Evolutionary conservation across 768 basidiomycete genomes (phyloP).

Genomic region (Podaxis carcinomalis): DNA sequence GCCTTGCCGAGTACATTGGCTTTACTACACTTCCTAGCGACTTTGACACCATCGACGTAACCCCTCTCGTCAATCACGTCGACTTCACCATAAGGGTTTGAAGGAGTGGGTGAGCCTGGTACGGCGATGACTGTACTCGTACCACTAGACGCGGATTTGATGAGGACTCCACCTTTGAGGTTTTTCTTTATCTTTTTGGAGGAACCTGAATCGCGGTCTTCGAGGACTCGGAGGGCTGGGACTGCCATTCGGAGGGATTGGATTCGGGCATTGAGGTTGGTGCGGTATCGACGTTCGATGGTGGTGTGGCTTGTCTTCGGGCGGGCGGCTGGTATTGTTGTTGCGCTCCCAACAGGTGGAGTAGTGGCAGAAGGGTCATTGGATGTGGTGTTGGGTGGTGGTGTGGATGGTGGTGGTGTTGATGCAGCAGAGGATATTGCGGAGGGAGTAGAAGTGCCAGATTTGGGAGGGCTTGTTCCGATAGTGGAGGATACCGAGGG

Average conservation of each 20-base stretch:
- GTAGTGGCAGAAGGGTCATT: neutral
- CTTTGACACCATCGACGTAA: slow-evolving; percentile 89
- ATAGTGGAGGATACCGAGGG: slow-evolving; percentile 17
- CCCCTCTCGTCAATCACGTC: slow-evolving; percentile 79
- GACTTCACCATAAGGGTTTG: slow-evolving; percentile 31
- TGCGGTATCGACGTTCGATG: slow-evolving; percentile 84
- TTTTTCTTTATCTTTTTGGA: slow-evolving; percentile 46
- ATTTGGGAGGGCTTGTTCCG: slow-evolving; percentile 15
- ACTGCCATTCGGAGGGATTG: slow-evolving; percentile 77
- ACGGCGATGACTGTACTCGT: neutral
- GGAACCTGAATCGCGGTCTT: slow-evolving; percentile 46
- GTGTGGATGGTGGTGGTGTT: slow-evolving; percentile 37
- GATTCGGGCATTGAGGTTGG: slow-evolving; percentile 84
- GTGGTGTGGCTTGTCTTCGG: slow-evolving; percentile 90
- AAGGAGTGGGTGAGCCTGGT: slow-evolving; percentile 23
- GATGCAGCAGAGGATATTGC: slow-evolving; percentile 41
- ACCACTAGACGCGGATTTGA: slow-evolving; percentile 26
- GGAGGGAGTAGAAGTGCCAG: slow-evolving; percentile 22
- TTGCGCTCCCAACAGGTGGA: neutral
- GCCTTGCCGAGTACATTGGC: slow-evolving; percentile 89
- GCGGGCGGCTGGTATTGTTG: slow-evolving; percentile 21
- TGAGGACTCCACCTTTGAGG: slow-evolving; percentile 32
- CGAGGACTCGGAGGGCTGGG: slow-evolving; percentile 77
- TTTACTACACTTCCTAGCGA: slow-evolving; percentile 87
- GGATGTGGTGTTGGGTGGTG: slow-evolving; percentile 12